Percentiles rank a stretch among this genome's conserved stretches.
Evolutionary conservation across 2,329 filamentous ascomycete genomes (phyloP).

Genomic region (Nemania bipapillata): DNA sequence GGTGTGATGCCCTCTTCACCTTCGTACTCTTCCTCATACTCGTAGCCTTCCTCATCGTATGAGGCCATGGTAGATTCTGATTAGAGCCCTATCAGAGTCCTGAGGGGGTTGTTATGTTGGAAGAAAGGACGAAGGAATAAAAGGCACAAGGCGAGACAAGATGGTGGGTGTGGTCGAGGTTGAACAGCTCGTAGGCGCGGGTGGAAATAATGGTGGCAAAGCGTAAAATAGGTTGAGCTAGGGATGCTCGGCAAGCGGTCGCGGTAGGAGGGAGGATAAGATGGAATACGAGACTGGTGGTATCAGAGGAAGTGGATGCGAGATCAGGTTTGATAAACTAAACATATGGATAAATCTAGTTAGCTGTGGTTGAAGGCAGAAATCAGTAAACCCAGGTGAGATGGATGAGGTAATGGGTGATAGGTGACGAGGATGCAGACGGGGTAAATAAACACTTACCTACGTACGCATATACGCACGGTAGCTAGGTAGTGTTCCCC

Average conservation of each 20-base stretch:
- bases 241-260: not conserved
- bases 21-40: slow-evolving; percentile 74
- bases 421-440: too few species aligned
- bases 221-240: not conserved
- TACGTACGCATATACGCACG: slow-evolving; percentile 21
- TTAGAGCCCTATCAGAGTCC: not conserved
- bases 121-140: not conserved
- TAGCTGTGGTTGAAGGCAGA: slow-evolving; percentile 9
- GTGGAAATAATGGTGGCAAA: not conserved
- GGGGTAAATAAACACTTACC: slow-evolving; percentile 23
- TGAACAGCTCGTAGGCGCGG: not conserved
- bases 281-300: not conserved
- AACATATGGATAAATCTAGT: not conserved
- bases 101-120: not conserved
- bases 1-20: slow-evolving; percentile 82
- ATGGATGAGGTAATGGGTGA: not conserved
- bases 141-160: not conserved
- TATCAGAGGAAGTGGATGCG: not conserved
- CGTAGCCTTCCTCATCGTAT: slow-evolving; percentile 71
- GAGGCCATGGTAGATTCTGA: slow-evolving; percentile 59
- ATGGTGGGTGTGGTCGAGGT: not conserved
- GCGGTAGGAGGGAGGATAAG: not conserved
- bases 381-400: slow-evolving; percentile 22
- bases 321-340: not conserved
- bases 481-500: not conserved